Evolutionary conservation across 169 alveolate genomes (phyloP).

Genomic region (Babesia gibsoni): DNA sequence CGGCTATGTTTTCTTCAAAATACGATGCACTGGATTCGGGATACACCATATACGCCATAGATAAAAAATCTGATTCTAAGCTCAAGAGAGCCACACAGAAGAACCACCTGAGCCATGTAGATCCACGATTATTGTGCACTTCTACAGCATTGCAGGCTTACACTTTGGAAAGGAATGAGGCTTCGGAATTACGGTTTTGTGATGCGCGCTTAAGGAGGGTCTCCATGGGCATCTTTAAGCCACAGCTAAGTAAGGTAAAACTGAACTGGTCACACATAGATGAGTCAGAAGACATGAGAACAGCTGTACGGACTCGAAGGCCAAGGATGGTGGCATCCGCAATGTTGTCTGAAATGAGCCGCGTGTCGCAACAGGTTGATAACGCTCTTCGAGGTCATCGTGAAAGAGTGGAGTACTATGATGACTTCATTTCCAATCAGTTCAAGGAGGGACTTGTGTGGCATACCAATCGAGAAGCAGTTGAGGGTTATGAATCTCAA

Average conservation of each 20-base stretch:
- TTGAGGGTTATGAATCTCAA: not conserved
- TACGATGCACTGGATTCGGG: not conserved
- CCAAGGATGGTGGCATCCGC: not conserved
- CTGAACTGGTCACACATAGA: slow-evolving; percentile 42
- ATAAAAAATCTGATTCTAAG: not conserved
- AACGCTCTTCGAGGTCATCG: slow-evolving; percentile 2
- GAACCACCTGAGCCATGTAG: slow-evolving; percentile 1
- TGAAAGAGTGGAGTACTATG: slow-evolving; percentile 9
- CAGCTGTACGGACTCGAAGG: not conserved
- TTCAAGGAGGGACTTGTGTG: slow-evolving; percentile 15
- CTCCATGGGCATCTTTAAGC: not conserved
- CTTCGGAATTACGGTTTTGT: not conserved
- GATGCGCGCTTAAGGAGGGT: slow-evolving; percentile 3
- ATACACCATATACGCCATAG: slow-evolving; percentile 17
- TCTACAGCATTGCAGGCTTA: not conserved
- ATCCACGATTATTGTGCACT: slow-evolving; percentile 21
- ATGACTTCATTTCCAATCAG: not conserved
- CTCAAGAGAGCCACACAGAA: not conserved
- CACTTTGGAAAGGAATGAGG: not conserved
- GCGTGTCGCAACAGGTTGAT: slow-evolving; percentile 16
- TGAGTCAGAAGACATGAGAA: not conserved
- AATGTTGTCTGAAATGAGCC: not conserved
- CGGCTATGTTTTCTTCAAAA: not conserved
- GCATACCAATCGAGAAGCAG: not conserved
- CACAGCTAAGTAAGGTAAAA: not conserved